phyloP scores from a whole-genome alignment of 1,284 basidiomycete genomes.

The Kwoniella shivajii region DNA sequence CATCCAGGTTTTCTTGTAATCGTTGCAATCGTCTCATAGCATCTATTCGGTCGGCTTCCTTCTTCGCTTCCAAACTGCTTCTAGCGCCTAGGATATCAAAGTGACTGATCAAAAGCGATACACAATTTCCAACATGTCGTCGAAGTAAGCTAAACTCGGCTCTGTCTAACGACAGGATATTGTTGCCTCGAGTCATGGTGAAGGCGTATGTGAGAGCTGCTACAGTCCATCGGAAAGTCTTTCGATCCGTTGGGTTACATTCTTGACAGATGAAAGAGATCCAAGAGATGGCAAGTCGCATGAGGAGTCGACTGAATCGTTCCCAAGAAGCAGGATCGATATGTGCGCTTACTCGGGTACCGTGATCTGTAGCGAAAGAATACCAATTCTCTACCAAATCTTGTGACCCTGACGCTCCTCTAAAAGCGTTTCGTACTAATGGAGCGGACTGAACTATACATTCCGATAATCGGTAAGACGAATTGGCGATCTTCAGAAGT shows the following conservation, averaged over 20 bases:
- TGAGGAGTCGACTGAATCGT: conserved; percentile 79
- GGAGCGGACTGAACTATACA: conserved; percentile 89
- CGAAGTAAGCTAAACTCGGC: conserved; percentile 87
- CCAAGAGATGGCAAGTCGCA: conserved; percentile 92
- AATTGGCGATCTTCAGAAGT: conserved; percentile 84
- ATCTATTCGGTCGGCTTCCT: conserved; percentile 82
- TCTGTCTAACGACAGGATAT: conserved; percentile 84
- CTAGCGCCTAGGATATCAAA: conserved; percentile 97
- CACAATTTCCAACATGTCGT: conserved; percentile 92
- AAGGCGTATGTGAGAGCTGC: conserved; percentile 93
- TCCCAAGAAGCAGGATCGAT: conserved; percentile 74
- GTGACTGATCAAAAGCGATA: conserved; percentile 93
- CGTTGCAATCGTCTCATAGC: conserved; percentile 68
- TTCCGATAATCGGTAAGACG: conserved; percentile 87
- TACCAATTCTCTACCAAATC: conserved; percentile 96
- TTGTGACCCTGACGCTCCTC: conserved; percentile 67
- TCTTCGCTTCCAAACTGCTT: conserved; percentile 79
- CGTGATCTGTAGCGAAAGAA: conserved; percentile 88
- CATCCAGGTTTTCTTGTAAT: conserved; percentile 57
- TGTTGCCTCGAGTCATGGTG: conserved; percentile 82
- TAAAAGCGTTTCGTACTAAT: conserved; percentile 71
- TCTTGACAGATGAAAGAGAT: conserved; percentile 98
- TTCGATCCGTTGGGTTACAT: conserved; percentile 93
- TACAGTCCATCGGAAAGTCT: conserved; percentile 98
- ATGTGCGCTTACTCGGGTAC: conserved; percentile 80